Conservation (phyloP, 2,329 filamentous ascomycete genomes). For the Blastomyces percursus region DNA sequence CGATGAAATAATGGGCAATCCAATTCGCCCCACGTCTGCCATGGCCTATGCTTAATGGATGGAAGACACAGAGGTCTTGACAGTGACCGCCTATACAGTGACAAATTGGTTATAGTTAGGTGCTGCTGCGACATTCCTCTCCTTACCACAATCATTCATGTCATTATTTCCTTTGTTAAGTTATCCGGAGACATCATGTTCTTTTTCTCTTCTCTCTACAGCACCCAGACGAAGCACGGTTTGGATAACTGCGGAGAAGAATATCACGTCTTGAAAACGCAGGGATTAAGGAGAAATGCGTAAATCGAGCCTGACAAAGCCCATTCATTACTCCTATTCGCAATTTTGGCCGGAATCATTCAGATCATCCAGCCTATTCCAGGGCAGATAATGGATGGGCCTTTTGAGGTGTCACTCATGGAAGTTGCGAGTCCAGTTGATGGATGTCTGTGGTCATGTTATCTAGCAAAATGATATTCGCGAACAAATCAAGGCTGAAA, state of each 20-base stretch:
- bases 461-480: no score
- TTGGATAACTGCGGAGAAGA: background rate
- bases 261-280: background rate
- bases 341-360: conserved; percentile 54
- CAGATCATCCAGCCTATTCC: conserved; percentile 60
- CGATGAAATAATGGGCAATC: conserved; percentile 65
- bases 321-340: conserved; percentile 45
- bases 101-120: background rate
- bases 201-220: background rate
- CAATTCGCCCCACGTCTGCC: conserved; percentile 73
- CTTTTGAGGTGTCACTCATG: conserved; percentile 58
- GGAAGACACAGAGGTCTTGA: conserved; percentile 57
- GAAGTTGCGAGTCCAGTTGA: conserved; percentile 70
- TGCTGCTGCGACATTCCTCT: background rate
- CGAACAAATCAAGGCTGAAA: background rate
- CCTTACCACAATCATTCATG: no score
- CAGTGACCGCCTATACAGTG: conserved; percentile 24
- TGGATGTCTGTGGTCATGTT: conserved; percentile 33
- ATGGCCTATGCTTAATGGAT: conserved; percentile 57
- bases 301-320: conserved; percentile 25
- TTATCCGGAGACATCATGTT: background rate
- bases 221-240: background rate
- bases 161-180: background rate
- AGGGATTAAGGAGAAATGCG: background rate
- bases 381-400: conserved; percentile 50